Base-by-base conservation (phyloP, 495 filamentous ascomycete genomes). In the Penicillium cataractarum region DNA sequence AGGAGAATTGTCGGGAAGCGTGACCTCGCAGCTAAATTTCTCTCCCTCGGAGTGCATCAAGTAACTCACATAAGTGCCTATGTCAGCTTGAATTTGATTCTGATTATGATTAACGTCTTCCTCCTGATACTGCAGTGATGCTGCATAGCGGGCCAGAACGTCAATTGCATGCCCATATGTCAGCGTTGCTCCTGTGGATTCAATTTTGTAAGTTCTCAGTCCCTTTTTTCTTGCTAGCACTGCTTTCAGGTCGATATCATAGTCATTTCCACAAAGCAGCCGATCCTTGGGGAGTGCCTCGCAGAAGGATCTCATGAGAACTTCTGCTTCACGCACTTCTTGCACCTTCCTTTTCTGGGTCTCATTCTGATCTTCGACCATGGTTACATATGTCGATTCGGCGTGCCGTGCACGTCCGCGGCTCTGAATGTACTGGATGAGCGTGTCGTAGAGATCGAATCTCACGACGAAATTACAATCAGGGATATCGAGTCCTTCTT, bases 401-500 rank as follows among this genome's bases (percentile, higher is more conserved):
- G 74, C 67, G 68, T 90, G 89, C 10, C 95, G 84, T 46, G 95
- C 95, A 64, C 95, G 84, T n/a, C 95, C 95, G 37, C 93, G 84
- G 21, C 93, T 97, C 72, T 99, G 95, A 19, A 99, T 89, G 73
- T 97, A 98, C 70, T 96, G 92, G 58, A 99, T 98, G 72, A 97
- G 80, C 0, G 95, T 97, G 10, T 84, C 73, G 73, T 93, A 97
- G n/a, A 97, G 82, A 72, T 97, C 89, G 69, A 97, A 99, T 78
- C 89, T 83, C 53, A 99, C 84, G 24, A 99, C 86, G 15, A 96
- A 74, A 65, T 97, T 97, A 81, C 95, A 99, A 65, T 97, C 92
- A 0, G 94, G 93, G 48, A 98, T 93, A 75, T 99, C 95, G 33
- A 99, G 85, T 6, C 95, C 95, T 75, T 99, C 95, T 73, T 99